Base-by-base conservation (phyloP, 2,329 filamentous ascomycete genomes). In the Sphaceloma murrayae region DNA sequence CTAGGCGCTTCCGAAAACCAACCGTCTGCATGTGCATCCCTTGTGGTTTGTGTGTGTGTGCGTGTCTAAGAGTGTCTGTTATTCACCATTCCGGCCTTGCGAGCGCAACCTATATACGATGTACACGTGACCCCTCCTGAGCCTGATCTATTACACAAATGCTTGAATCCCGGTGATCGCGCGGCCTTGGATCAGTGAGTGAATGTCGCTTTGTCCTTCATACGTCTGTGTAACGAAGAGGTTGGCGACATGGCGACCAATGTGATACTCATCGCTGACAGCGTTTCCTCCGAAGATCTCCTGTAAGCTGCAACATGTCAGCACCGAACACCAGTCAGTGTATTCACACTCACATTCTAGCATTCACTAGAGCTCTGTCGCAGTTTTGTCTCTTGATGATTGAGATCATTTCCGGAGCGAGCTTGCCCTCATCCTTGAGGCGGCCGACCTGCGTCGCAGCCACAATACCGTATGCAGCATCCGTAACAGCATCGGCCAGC, bases 361-460 rank as follows among this genome's bases (percentile, higher is more conserved):
- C 79, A 53, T 89, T 87, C 21, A 75, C 68, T 56, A 98, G 68
- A 11, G 91, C 91, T 43, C 81, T 72, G 65, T 98, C 91, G 64
- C 91, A 98, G 65, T 98, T 98, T 68, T 96, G 88, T 53, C 91
- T 74, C 75, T 98, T 98, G 60, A 96, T 80, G 85, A 98, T 81
- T 6, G 75, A 79, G 57, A 98, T 94, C 89, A 96, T 96, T 69
- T 98, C 91, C 5, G 91, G 88, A 2, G 82, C 80, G 17, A 76
- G 78, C 63, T 86, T 85, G 51, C 88, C 88, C 60, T 85, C 79
- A 56, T 96, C 89, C 74, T 95, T 96, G 47, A 96, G 75, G 49
- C 89, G 73, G 43, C 87, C 88, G 26, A 96, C 89, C 65, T 98
- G 91, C 47, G 85, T 78, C 5, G 85, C 82, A 5, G 91, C 91